Evolutionary conservation across 305 asterid genomes (phyloP).

Genomic region (Coffea humblotiana): DNA sequence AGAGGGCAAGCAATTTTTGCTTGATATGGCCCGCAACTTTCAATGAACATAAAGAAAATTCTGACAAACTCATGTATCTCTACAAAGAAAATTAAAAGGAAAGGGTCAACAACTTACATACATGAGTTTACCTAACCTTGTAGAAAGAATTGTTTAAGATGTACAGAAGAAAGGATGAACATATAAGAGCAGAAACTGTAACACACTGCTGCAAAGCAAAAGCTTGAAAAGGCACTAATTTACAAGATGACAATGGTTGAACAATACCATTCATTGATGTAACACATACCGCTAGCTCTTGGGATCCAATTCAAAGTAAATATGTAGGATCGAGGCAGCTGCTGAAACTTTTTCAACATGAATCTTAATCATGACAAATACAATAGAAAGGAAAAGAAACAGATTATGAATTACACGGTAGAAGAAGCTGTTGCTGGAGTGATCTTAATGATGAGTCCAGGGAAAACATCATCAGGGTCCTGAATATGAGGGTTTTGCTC

Average conservation of each 20-base stretch:
- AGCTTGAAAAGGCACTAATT: background rate
- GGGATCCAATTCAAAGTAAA: background rate
- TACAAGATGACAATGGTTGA: background rate
- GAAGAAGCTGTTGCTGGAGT: conserved; percentile 5
- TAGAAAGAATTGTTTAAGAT: background rate
- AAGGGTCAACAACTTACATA: background rate
- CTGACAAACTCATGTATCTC: background rate
- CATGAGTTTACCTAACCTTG: background rate
- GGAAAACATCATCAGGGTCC: conserved; percentile 39
- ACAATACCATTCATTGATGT: background rate
- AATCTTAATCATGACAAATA: background rate
- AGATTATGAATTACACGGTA: background rate
- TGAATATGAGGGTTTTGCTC: conserved; percentile 39
- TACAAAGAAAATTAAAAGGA: background rate
- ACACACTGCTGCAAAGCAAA: background rate
- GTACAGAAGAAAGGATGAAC: background rate
- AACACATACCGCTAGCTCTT: background rate
- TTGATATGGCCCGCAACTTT: background rate
- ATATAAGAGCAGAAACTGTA: no score
- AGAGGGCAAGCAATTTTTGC: no score
- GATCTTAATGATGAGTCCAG: conserved; percentile 37
- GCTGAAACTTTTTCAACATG: background rate
- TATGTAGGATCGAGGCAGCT: background rate
- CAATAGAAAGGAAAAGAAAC: background rate
- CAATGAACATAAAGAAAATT: no score